phyloP scores from a whole-genome alignment of 2,329 filamentous ascomycete genomes.

The Venturia nashicola region DNA sequence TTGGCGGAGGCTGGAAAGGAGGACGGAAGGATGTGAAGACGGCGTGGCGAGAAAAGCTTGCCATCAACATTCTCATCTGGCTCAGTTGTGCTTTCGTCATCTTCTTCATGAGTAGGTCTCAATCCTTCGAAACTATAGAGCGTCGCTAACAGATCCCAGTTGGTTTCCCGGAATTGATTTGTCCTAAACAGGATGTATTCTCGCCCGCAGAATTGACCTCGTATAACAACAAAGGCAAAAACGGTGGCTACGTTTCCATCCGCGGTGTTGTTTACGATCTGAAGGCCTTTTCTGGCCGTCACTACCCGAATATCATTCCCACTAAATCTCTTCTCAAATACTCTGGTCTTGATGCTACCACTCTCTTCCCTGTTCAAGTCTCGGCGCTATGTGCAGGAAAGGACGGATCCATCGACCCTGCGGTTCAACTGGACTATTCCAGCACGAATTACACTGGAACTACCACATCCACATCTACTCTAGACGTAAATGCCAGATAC shows the following conservation, averaged over 20 bases:
- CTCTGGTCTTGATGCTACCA: constrained; percentile 75
- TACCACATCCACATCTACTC: constrained; percentile 49
- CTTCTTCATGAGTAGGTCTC: constrained; percentile 59
- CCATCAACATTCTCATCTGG: constrained; percentile 98
- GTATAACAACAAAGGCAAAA: constrained; percentile 58
- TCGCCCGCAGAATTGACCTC: constrained; percentile 62
- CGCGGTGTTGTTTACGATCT: constrained; percentile 86
- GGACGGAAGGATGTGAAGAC: constrained; percentile 80
- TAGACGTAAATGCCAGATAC: constrained; percentile 65
- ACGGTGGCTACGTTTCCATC: constrained; percentile 61
- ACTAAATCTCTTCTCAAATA: constrained; percentile 60
- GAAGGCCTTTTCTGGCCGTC: constrained; percentile 55
- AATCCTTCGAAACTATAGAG: background rate
- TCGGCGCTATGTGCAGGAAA: constrained; percentile 78
- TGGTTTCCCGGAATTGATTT: constrained; percentile 75
- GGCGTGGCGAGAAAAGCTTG: constrained; percentile 94
- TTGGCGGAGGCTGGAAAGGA: constrained; percentile 58
- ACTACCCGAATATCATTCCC: constrained; percentile 62
- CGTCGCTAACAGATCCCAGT: constrained; percentile 31
- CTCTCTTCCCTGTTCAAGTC: constrained; percentile 87
- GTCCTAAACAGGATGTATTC: constrained; percentile 81
- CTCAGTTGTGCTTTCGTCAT: constrained; percentile 61
- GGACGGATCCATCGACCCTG: constrained; percentile 51
- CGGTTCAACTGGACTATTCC: constrained; percentile 77
- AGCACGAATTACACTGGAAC: constrained; percentile 62